Evolutionary conservation across 129 eudicot species (phyloP).

Genomic region (Tanacetum coccineum): DNA sequence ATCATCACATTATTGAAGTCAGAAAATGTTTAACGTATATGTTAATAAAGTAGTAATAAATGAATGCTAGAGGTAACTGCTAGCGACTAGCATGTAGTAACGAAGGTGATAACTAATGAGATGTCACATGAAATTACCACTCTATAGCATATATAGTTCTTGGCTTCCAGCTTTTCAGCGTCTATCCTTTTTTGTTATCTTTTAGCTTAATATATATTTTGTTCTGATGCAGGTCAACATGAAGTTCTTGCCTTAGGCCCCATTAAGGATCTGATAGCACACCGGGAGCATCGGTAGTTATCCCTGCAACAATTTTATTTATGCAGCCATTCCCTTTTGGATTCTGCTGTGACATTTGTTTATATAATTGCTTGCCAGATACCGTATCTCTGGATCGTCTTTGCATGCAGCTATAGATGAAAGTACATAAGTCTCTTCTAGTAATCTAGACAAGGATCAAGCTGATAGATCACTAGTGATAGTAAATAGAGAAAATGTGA

Average conservation of each 20-base stretch:
- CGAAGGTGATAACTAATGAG: not conserved
- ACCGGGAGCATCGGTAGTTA: conserved; percentile 91
- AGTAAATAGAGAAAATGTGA: conserved; percentile 40
- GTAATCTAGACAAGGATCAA: conserved; percentile 52
- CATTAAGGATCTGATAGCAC: conserved; percentile 96
- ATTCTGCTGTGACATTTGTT: conserved; percentile 15
- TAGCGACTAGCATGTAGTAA: not conserved
- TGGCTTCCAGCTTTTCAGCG: not conserved
- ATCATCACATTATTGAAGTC: conserved; percentile 4
- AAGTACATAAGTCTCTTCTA: conserved; percentile 49
- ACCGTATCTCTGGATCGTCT: conserved; percentile 97
- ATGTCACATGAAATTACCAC: not conserved
- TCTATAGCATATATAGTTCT: not conserved
- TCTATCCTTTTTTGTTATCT: not conserved
- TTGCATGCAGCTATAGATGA: conserved; percentile 96
- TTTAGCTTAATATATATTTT: not conserved
- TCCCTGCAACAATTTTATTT: conserved; percentile 7
- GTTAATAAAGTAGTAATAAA: not conserved
- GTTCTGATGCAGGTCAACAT: conserved; percentile 69
- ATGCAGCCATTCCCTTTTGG: not conserved
- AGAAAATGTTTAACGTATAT: conserved; percentile 5
- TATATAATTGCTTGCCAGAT: conserved; percentile 44
- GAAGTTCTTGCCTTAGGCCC: conserved; percentile 99
- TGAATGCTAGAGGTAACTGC: conserved; percentile 1
- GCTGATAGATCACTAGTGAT: conserved; percentile 51